These are phyloP conservation scores for Ottelia alismoides DNA, from an alignment of 106 monocot genomes.

Conservation along the genomic window DNA sequence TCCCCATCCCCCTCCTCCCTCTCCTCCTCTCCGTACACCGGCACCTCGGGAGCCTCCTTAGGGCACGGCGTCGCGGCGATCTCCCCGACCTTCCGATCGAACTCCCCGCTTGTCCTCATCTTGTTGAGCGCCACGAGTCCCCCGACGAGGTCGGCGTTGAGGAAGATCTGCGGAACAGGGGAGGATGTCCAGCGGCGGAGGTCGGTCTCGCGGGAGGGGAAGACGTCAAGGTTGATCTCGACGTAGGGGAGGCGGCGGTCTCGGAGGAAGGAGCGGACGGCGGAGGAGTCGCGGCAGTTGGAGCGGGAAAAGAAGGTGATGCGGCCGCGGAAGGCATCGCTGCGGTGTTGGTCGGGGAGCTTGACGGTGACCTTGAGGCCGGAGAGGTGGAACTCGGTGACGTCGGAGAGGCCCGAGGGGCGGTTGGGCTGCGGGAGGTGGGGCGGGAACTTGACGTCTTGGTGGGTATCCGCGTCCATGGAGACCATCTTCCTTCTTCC, in stretches of 20 bases:
- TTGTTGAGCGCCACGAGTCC: constrained; percentile 76
- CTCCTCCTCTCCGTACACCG: constrained; percentile 51
- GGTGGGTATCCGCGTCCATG: too few relatives aligned
- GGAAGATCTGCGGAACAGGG: constrained; percentile 70
- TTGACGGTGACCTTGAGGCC: constrained; percentile 60
- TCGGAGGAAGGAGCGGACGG: constrained; percentile 70
- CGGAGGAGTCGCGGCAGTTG: constrained; percentile 71
- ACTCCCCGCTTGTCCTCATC: constrained; percentile 84
- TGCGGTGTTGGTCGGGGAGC: too few relatives aligned
- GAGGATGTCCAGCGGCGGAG: constrained; percentile 39
- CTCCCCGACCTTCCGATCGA: constrained; percentile 46
- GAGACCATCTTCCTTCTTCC: too few relatives aligned
- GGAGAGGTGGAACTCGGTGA: constrained; percentile 66
- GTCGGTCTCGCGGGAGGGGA: constrained; percentile 65
- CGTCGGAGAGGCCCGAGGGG: too few relatives aligned
- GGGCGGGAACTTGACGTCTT: too few relatives aligned
- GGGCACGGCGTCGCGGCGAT: constrained; percentile 44
- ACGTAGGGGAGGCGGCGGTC: constrained; percentile 43
- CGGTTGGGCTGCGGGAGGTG: too few relatives aligned
- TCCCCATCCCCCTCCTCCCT: constrained; percentile 31
- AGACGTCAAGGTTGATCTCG: constrained; percentile 97
- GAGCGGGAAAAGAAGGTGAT: constrained; percentile 95
- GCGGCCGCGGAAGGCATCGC: constrained; percentile 11
- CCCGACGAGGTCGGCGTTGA: constrained; percentile 79
- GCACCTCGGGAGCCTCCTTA: too few relatives aligned